Percentiles rank a stretch among this genome's conserved stretches.
Evolutionary conservation across 805 yeast genomes (phyloP).

Genomic region (Huiozyma naganishii): DNA sequence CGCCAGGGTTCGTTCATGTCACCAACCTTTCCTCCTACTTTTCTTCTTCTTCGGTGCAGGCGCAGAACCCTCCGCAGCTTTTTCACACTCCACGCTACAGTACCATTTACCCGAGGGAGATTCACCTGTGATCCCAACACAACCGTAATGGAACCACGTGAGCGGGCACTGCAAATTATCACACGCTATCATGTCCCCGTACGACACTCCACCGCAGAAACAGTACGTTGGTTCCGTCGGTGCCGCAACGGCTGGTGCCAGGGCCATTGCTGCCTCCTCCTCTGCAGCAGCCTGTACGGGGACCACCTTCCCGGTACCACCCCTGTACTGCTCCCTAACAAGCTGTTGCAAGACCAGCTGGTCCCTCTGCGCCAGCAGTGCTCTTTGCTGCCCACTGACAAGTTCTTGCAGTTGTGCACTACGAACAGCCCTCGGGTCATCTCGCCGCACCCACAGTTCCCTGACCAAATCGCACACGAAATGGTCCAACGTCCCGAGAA

Average conservation of each 20-base stretch:
- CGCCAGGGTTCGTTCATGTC: not conserved
- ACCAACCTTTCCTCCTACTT: conserved; percentile 2
- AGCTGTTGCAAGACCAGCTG: not conserved
- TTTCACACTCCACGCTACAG: conserved; percentile 40
- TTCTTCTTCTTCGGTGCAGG: not conserved
- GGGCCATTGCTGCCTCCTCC: not conserved
- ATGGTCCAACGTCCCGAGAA: conserved; percentile 32
- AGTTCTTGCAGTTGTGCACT: not conserved
- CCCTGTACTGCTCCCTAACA: not conserved
- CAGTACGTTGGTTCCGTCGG: conserved; percentile 29
- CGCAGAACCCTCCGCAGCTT: not conserved
- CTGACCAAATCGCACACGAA: conserved; percentile 35
- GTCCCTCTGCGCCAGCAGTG: not conserved
- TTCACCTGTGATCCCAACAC: conserved; percentile 48
- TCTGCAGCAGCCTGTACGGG: not conserved
- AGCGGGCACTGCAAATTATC: conserved; percentile 62
- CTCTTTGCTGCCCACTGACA: not conserved
- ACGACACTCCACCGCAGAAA: conserved; percentile 35
- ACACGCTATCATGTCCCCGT: conserved; percentile 86
- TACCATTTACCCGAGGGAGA: conserved; percentile 65
- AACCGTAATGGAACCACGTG: conserved; percentile 75
- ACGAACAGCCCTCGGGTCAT: not conserved
- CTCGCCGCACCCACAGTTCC: not conserved
- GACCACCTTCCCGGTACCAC: too few species aligned
- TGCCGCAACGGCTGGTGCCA: not conserved